phyloP scores from a whole-genome alignment of 768 basidiomycete genomes.

The Termitomyces sp. region DNA sequence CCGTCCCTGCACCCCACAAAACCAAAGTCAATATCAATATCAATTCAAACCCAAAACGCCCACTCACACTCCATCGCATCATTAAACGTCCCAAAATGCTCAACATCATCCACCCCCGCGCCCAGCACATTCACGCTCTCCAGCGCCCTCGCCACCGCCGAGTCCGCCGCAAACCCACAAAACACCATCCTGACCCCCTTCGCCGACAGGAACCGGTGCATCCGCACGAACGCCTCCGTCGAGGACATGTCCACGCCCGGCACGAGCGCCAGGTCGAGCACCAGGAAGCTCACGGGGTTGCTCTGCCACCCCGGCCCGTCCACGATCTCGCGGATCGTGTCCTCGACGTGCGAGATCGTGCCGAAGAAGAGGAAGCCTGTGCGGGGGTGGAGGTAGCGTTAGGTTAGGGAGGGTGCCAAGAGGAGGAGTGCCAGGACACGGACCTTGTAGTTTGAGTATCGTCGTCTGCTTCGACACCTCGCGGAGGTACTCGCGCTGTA shows the following conservation, averaged over 20 bases:
- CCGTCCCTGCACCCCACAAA: constrained; percentile 59
- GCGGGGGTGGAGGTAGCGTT: not conserved
- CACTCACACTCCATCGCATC: constrained; percentile 90
- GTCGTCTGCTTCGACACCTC: constrained; percentile 91
- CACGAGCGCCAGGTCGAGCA: constrained; percentile 84
- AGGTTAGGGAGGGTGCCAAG: too few species aligned
- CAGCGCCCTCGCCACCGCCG: constrained; percentile 68
- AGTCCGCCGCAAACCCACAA: constrained; percentile 72
- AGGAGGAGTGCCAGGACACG: not conserved
- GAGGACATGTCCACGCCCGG: constrained; percentile 92
- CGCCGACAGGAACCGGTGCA: constrained; percentile 75
- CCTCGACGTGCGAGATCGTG: constrained; percentile 88
- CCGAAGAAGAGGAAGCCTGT: constrained; percentile 88
- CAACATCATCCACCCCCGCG: constrained; percentile 72
- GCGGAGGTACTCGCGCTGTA: constrained; percentile 87
- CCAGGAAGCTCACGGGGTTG: constrained; percentile 84
- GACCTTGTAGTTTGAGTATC: constrained; percentile 83
- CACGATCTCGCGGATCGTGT: constrained; percentile 74
- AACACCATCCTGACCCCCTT: constrained; percentile 84
- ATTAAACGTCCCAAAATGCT: constrained; percentile 77
- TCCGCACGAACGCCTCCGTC: constrained; percentile 90
- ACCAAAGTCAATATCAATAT: not conserved
- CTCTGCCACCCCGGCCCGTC: constrained; percentile 66
- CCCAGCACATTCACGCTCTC: constrained; percentile 76
- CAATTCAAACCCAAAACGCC: not conserved